Evolutionary conservation across 2,329 filamentous ascomycete species (phyloP), one percentile per base, ranked within the genome.

Genomic region (Magnaporthiopsis rhizophila): DNA sequence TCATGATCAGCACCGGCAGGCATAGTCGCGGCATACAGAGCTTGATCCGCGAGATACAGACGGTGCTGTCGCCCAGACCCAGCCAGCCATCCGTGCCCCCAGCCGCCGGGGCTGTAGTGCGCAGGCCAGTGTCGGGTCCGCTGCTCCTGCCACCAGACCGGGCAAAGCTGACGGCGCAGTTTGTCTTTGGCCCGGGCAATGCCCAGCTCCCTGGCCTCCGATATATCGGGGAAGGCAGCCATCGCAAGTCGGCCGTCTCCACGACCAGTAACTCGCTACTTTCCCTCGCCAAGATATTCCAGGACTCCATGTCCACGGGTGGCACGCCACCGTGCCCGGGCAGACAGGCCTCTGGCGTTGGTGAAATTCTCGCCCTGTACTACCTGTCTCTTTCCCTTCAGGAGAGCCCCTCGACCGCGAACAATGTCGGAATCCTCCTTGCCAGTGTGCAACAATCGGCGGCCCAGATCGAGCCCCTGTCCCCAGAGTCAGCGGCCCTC

Each of bases 391-490:
- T 99, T 3, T 96, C 95, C 0, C 82, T 99, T 2, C 95, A 97
- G 68, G 93, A 95, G 61, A 98, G 95, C 71, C 95, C 95, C 2
- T 99, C 95, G 0, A 99, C 95, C 0, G 95, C 95, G 0, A 99
- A 99, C 74, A 99, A 99, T 73, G 93, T 99, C 15, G 95, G 95
- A 3, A 99, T 99, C 64, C 81, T 99, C 34, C 85, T 99, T n/a
- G 95, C 95, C 6, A 91, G 95, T 65, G 90, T 98, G 26, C 95
- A 97, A 72, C 92, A 96, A 69, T 74, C 78, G 11, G 76, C 78
- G 30, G 75, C 76, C 67, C 78, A 76, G 21, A 69, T 67, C 12
- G 58, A 53, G 21, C 12, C 53, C 32, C 26, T 50, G 11, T 45
- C 32, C 15, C 45, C 57, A 26, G 21, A 65, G 61, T 34, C 63